These are phyloP conservation scores for Vaccinium darrowii DNA, from an alignment of 148 eudicot species.

Conservation along the genomic window DNA sequence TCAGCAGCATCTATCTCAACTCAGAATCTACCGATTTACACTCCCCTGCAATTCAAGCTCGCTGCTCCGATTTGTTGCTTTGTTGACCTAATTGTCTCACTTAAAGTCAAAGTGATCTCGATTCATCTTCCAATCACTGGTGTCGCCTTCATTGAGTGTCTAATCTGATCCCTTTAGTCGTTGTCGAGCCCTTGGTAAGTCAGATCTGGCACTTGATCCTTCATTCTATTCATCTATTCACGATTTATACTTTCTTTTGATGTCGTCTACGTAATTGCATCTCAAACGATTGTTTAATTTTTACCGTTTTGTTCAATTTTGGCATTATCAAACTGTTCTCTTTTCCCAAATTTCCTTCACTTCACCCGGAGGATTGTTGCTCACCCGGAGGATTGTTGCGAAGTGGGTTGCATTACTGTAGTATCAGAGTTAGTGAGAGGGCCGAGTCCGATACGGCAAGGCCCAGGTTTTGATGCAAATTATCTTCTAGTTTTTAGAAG, in stretches of 20 bases:
- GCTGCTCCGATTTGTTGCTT: neutral
- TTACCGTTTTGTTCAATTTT: neutral
- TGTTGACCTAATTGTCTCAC: neutral
- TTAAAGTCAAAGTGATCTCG: neutral
- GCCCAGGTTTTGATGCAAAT: neutral
- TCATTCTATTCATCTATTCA: neutral
- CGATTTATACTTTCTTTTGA: neutral
- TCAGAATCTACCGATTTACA: neutral
- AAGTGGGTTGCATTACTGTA: neutral
- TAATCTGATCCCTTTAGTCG: neutral
- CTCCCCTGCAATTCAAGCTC: neutral
- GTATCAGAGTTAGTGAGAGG: neutral
- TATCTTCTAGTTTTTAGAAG: neutral
- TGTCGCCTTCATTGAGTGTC: neutral
- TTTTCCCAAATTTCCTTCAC: neutral
- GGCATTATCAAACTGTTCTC: neutral
- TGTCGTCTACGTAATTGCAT: neutral
- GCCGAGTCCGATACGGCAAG: neutral
- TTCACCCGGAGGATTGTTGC: neutral
- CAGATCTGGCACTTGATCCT: neutral
- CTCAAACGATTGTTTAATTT: neutral
- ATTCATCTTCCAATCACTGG: neutral
- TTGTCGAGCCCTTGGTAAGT: neutral
- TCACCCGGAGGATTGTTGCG: neutral
- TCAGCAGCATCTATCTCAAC: neutral